Conservation (phyloP, 2,329 filamentous ascomycete genomes). For the Aspergillus flavus region DNA sequence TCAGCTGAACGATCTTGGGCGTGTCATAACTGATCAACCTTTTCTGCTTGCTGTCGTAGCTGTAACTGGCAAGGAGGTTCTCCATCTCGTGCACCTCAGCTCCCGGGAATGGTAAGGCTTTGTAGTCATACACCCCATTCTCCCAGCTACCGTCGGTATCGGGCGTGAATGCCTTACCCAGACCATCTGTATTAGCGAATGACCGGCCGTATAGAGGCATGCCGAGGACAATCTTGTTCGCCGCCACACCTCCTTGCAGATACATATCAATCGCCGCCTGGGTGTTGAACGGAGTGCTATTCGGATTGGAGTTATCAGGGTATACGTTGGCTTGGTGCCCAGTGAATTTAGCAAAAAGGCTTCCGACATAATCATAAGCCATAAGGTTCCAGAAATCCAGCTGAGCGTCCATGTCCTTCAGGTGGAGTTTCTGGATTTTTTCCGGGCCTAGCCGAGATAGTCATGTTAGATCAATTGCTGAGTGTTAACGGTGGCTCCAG, state of each 20-base stretch:
- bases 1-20: constrained; percentile 65
- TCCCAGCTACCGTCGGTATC: constrained; percentile 75
- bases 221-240: constrained; percentile 78
- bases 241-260: constrained; percentile 61
- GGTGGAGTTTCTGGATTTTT: constrained; percentile 37
- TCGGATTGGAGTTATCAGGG: constrained; percentile 58
- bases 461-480: background rate
- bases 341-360: constrained; percentile 70
- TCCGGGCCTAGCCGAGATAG: background rate
- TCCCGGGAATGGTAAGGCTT: constrained; percentile 61
- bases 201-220: constrained; percentile 91
- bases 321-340: constrained; percentile 83
- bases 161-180: constrained; percentile 69
- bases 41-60: constrained; percentile 61
- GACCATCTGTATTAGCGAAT: constrained; percentile 76
- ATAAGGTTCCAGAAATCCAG: constrained; percentile 64
- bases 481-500: background rate
- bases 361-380: constrained; percentile 85
- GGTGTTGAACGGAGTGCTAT: constrained; percentile 76
- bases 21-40: constrained; percentile 79
- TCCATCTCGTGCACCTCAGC: constrained; percentile 39
- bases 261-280: constrained; percentile 72
- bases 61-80: constrained; percentile 7
- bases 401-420: constrained; percentile 49
- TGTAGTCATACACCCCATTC: constrained; percentile 83